These are phyloP conservation scores for Trichoderma cornu-damae DNA, from an alignment of 2,329 filamentous ascomycete species.

Conservation along the genomic window DNA sequence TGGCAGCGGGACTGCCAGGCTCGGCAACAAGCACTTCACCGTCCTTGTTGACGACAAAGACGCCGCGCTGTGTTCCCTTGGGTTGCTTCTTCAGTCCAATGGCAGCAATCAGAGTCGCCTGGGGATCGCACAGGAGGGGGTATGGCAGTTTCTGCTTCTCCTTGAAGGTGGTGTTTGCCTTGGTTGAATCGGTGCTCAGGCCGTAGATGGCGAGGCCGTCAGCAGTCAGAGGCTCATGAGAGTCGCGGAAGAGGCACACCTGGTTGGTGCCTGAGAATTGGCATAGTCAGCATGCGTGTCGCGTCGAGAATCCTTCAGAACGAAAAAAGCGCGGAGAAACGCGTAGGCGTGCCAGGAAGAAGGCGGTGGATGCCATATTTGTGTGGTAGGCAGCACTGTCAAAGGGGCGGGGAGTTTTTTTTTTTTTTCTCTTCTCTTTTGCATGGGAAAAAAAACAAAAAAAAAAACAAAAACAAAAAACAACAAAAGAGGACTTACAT, in stretches of 20 bases:
- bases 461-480: not conserved
- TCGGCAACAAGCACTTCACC: slow-evolving; percentile 75
- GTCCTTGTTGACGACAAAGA: slow-evolving; percentile 78
- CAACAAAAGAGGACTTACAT: slow-evolving; percentile 58
- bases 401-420: no score
- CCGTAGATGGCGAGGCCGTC: slow-evolving; percentile 85
- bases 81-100: slow-evolving; percentile 86
- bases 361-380: not conserved
- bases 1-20: slow-evolving; percentile 70
- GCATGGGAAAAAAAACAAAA: not conserved
- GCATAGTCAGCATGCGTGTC: slow-evolving; percentile 7
- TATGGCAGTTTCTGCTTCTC: slow-evolving; percentile 88
- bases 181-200: slow-evolving; percentile 79
- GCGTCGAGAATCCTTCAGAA: not conserved
- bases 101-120: slow-evolving; percentile 68
- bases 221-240: slow-evolving; percentile 67
- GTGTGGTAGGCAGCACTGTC: not conserved
- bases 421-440: no score
- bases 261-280: slow-evolving; percentile 74
- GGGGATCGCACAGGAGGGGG: slow-evolving; percentile 77
- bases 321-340: not conserved
- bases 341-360: not conserved
- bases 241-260: slow-evolving; percentile 88
- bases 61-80: slow-evolving; percentile 75
- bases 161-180: slow-evolving; percentile 89